These are phyloP conservation scores for Calonectria honghensis DNA, from an alignment of 2,329 filamentous ascomycete species.

Conservation along the genomic window DNA sequence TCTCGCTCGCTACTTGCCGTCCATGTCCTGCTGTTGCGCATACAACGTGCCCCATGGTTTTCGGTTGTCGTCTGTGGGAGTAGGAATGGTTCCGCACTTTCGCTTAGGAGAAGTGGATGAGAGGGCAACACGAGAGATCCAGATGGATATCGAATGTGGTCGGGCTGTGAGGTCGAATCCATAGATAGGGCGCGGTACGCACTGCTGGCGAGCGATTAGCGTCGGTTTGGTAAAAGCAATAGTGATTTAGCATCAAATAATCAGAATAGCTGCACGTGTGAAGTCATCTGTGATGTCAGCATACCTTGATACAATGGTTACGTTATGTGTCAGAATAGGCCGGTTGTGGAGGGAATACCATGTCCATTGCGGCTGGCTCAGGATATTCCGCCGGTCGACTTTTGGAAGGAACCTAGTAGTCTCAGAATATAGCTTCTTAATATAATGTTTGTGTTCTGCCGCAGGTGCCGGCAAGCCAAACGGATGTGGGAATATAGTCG, in stretches of 20 bases:
- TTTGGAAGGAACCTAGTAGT: slow-evolving; percentile 23
- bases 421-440: slow-evolving; percentile 11
- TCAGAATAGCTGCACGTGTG: background rate
- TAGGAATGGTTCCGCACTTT: slow-evolving; percentile 53
- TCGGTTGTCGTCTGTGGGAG: slow-evolving; percentile 54
- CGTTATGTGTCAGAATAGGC: slow-evolving; percentile 48
- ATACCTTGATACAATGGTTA: slow-evolving; percentile 33
- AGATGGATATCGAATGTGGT: slow-evolving; percentile 44
- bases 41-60: slow-evolving; percentile 51
- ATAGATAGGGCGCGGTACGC: slow-evolving; percentile 35
- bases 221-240: slow-evolving; percentile 22
- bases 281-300: background rate
- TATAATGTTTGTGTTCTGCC: background rate
- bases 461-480: slow-evolving; percentile 35
- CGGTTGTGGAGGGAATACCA: slow-evolving; percentile 42
- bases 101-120: slow-evolving; percentile 48
- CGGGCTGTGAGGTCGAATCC: slow-evolving; percentile 44
- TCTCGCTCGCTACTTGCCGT: slow-evolving; percentile 72
- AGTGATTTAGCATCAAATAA: slow-evolving; percentile 37
- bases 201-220: slow-evolving; percentile 1
- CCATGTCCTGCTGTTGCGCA: slow-evolving; percentile 73
- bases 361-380: slow-evolving; percentile 48
- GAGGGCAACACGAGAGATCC: slow-evolving; percentile 39
- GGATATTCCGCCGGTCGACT: slow-evolving; percentile 8
- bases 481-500: background rate